phyloP scores from a whole-genome alignment of 768 basidiomycete species.

The Chalciporus chontae region DNA sequence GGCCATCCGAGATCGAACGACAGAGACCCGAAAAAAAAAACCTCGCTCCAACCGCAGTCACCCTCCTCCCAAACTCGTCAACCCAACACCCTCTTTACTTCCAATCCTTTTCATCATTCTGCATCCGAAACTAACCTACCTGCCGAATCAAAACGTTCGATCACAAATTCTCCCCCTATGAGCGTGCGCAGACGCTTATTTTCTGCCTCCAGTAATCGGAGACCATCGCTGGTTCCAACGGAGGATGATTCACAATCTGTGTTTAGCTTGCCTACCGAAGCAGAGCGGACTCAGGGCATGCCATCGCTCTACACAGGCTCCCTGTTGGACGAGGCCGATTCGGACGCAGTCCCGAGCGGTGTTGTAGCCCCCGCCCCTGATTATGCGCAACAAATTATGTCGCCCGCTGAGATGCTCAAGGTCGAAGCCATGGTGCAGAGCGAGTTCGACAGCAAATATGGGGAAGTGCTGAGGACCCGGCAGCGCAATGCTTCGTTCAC shows the following conservation, averaged over 20 bases:
- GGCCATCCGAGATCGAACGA: constrained; percentile 26
- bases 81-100: constrained; percentile 14
- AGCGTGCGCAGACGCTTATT: constrained; percentile 53
- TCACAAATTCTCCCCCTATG: constrained; percentile 19
- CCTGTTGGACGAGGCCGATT: constrained; percentile 47
- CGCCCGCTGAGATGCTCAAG: constrained; percentile 60
- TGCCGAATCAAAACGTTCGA: constrained; percentile 1
- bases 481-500: constrained; percentile 36
- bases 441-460: constrained; percentile 26
- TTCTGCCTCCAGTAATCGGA: constrained; percentile 50
- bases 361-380: constrained; percentile 35
- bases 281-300: constrained; percentile 30
- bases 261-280: constrained; percentile 49
- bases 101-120: constrained; percentile 10
- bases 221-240: constrained; percentile 47
- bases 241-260: constrained; percentile 57
- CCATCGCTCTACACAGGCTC: constrained; percentile 27
- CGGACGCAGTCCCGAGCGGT: constrained; percentile 36
- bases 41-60: constrained; percentile 58
- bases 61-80: constrained; percentile 38
- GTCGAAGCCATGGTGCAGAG: constrained; percentile 49
- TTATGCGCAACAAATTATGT: constrained; percentile 63
- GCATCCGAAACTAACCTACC: constrained; percentile 4
- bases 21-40: constrained; percentile 49
- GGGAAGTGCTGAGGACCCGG: constrained; percentile 22